Base-by-base conservation (phyloP, 2,329 filamentous ascomycete species). In the Pyrenophora tritici-repentis region DNA sequence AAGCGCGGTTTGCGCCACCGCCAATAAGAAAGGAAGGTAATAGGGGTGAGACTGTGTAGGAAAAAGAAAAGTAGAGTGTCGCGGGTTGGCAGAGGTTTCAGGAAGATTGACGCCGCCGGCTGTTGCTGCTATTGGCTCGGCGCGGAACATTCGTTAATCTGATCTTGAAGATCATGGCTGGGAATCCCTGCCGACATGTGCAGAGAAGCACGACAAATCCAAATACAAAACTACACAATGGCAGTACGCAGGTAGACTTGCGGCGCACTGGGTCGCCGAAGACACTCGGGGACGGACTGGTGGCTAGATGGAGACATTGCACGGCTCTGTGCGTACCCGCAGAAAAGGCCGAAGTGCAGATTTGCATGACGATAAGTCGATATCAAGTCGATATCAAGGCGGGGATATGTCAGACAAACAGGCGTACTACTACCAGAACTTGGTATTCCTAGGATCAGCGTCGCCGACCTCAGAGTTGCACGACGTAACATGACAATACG, bases 141-240 rank as follows among this genome's bases (percentile, higher is more conserved):
- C 43, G 65, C 50, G 53, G 60, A 63, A 61, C 54, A 59, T 61
- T 71, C 68, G 68, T 69, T 62, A 71, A 73, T 71, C 68, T 71
- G 63, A 67, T 63, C 62, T 61, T 42, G 53, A 45, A 53, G 67
- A 71, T 71, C 66, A 34, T 31, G 35, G 34, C 59, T 49, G 50
- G 66, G 61, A 47, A 51, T 60, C 66, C 68, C 60, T 68, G 66
- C 24, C 14, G 24, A 13, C 3, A 6, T 40, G 48, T 47, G 44
- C 41, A 32, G 36, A 35, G 36, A 34, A 40, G 37, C 18, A 24
- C 33, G 58, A 40, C 42, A 39, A 56, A 53, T 44, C 51, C 39
- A 50, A 38, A 44, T 40, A 42, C 18, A 31, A 18, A 47, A 33
- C 31, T 42, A 18, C 26, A 41, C 26, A 14, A 47, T 40, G 26